Evolutionary conservation across 768 basidiomycete species (phyloP), one percentile per base, ranked within the genome.

Genomic region (Boletellus emodensis): DNA sequence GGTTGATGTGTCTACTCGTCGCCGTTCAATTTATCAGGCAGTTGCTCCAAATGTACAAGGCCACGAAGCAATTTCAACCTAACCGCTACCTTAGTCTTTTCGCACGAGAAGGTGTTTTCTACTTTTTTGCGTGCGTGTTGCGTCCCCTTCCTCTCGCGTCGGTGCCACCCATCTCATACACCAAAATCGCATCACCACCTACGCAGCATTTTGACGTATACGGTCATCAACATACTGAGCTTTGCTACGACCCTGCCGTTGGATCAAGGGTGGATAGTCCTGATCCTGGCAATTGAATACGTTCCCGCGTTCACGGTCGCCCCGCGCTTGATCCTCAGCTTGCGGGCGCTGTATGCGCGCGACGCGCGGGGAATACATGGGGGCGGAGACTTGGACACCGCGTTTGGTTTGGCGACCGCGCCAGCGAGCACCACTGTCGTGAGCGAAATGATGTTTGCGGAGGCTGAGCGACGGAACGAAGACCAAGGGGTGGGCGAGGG

Each of bases 301-400:
- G 22, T 53, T 14, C 54, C 54, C 14, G 10, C 44, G 3, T 52
- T 26, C 34, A 37, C 12, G 6, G 10, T 48, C 2, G 22, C 20
- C 22, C 54, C 46, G 32, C 40, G 45, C 3, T 43, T 54, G 40
- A 42, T 54, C 40, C 17, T 43, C 20, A 49, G 18, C 39, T 11
- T 47, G 2, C 48, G 38, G 4, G 20, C 36, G 35, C 30, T 47
- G 26, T 44, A 56, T 3, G 45, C 33, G 4, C 26, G 17, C 1
- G 44, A 55, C 18, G 10, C 26, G 6, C 40, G 33, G 17, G 40
- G 40, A n/a, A 26, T 22, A 11, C 17, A 20, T 12, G 44, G 26
- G 10, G 40, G 6, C 9, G 28, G 30, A 10, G 20, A 22, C 4
- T 33, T 48, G 9, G 51, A 52, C 40, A 48, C 46, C 14, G 46